Conservation (phyloP, 805 yeast species). For the Candida quercuum region DNA sequence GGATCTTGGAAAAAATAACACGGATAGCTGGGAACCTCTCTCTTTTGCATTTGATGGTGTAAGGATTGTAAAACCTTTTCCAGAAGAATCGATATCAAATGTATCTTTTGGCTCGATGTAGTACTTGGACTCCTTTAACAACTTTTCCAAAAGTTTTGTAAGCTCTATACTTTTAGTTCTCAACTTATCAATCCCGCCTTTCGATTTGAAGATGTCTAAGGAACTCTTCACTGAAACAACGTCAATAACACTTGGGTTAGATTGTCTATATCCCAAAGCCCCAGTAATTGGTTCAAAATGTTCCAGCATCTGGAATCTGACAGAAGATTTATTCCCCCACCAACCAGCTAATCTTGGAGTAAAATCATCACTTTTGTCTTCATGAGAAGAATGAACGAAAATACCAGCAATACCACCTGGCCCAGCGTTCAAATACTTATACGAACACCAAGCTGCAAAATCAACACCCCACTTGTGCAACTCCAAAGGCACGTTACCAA, state of each 20-base stretch:
- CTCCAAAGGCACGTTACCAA: slow-evolving; percentile 72
- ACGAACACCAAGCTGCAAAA: slow-evolving; percentile 93
- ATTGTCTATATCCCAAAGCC: slow-evolving; percentile 84
- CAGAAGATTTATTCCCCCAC: slow-evolving; percentile 84
- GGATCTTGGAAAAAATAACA: slow-evolving; percentile 53
- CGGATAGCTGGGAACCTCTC: slow-evolving; percentile 80
- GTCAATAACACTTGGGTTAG: slow-evolving; percentile 86
- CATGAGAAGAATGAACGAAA: slow-evolving; percentile 56
- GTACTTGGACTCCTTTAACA: slow-evolving; percentile 41
- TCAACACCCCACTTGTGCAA: slow-evolving; percentile 89
- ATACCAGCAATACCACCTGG: slow-evolving; percentile 93
- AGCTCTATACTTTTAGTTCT: slow-evolving; percentile 51
- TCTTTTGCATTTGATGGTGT: slow-evolving; percentile 57
- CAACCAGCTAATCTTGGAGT: slow-evolving; percentile 85
- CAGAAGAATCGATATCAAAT: slow-evolving; percentile 5
- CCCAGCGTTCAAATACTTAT: slow-evolving; percentile 86
- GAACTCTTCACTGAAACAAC: slow-evolving; percentile 70
- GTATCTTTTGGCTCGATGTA: slow-evolving; percentile 32
- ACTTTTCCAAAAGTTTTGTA: slow-evolving; percentile 49
- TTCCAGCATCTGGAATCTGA: slow-evolving; percentile 77
- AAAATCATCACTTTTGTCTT: slow-evolving; percentile 26
- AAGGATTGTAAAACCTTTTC: slow-evolving; percentile 49
- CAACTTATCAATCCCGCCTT: slow-evolving; percentile 59
- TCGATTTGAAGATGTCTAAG: slow-evolving; percentile 49
- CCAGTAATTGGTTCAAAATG: slow-evolving; percentile 75